phyloP scores from a whole-genome alignment of 345 rosid species.

The Lepidium aucheri region DNA sequence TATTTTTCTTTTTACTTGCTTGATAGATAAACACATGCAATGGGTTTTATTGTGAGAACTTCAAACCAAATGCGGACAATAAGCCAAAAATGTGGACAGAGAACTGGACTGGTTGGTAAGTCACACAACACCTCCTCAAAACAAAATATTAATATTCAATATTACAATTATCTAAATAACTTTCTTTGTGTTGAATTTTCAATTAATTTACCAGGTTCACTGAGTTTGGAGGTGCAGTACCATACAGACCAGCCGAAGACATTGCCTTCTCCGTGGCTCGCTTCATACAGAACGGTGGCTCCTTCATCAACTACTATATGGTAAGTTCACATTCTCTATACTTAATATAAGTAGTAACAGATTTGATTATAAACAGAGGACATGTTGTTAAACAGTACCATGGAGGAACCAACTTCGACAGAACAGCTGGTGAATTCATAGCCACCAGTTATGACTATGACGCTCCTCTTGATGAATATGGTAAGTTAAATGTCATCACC shows the following conservation, averaged over 20 bases:
- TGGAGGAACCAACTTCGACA: conserved; percentile 91
- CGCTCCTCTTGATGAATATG: conserved; percentile 95
- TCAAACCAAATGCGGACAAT: conserved; percentile 49
- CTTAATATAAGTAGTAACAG: not conserved
- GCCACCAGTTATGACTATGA: conserved; percentile 96
- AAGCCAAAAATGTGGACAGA: conserved; percentile 97
- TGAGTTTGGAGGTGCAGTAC: conserved; percentile 63
- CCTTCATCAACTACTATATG: conserved; percentile 82
- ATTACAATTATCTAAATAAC: not conserved
- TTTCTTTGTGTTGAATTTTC: not conserved
- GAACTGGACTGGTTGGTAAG: conserved; percentile 94
- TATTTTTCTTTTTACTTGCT: not conserved
- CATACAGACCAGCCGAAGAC: conserved; percentile 81
- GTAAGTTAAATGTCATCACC: conserved; percentile 27
- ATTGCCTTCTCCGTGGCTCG: conserved; percentile 73
- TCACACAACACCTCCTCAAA: not conserved
- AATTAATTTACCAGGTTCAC: conserved; percentile 41
- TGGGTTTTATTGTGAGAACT: conserved; percentile 78
- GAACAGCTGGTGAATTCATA: conserved; percentile 81
- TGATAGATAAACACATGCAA: conserved; percentile 77
- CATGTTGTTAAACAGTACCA: conserved; percentile 51
- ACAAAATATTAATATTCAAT: not conserved
- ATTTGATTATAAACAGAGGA: not conserved
- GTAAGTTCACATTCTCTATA: conserved; percentile 27
- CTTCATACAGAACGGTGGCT: conserved; percentile 75